A percentile compares a stretch with the other conserved stretches of the same genome.
Evolutionary conservation across 2,329 filamentous ascomycete species (phyloP).

Genomic region (Drechslerella dactyloides): DNA sequence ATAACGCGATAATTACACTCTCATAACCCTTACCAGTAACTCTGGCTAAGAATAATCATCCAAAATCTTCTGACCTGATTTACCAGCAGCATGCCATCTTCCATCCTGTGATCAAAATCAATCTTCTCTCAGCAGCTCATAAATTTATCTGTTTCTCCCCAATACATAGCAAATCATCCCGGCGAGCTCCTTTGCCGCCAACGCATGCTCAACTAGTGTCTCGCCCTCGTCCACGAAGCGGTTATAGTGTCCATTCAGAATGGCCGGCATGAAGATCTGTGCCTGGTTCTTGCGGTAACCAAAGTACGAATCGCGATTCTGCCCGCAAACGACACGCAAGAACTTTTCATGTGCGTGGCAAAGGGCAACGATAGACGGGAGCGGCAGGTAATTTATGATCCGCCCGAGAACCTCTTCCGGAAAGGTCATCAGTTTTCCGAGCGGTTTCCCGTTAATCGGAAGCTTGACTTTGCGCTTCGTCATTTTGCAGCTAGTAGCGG

Average conservation of each 20-base stretch:
- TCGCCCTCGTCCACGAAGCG: conserved; percentile 14
- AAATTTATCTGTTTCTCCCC: conserved; percentile 17
- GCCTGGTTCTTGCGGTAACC: conserved; percentile 30
- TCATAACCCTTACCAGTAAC: too few relatives aligned
- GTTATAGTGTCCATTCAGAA: conserved; percentile 21
- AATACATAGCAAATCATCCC: conserved; percentile 31
- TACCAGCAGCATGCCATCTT: too few relatives aligned
- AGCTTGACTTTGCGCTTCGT: conserved; percentile 19
- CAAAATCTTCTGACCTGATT: too few relatives aligned
- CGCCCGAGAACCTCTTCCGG: conserved; percentile 8
- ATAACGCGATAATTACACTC: too few relatives aligned
- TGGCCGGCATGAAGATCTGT: conserved; percentile 23
- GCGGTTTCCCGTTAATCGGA: conserved; percentile 1
- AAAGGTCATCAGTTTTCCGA: conserved; percentile 10
- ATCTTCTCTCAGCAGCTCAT: neutral
- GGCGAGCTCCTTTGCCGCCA: conserved; percentile 17
- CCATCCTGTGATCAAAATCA: too few relatives aligned
- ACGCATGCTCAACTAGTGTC: conserved; percentile 20
- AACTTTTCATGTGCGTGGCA: conserved; percentile 14
- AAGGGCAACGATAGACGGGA: conserved; percentile 16
- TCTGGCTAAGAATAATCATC: too few relatives aligned
- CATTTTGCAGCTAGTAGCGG: conserved; percentile 28
- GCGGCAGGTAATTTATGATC: conserved; percentile 31
- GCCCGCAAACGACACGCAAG: conserved; percentile 19
- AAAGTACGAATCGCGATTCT: conserved; percentile 25